A percentile compares a stretch with the other conserved stretches of the same genome.
Evolutionary conservation across 2,329 filamentous ascomycete genomes (phyloP).

Genomic region (Coniochaeta ligniaria): DNA sequence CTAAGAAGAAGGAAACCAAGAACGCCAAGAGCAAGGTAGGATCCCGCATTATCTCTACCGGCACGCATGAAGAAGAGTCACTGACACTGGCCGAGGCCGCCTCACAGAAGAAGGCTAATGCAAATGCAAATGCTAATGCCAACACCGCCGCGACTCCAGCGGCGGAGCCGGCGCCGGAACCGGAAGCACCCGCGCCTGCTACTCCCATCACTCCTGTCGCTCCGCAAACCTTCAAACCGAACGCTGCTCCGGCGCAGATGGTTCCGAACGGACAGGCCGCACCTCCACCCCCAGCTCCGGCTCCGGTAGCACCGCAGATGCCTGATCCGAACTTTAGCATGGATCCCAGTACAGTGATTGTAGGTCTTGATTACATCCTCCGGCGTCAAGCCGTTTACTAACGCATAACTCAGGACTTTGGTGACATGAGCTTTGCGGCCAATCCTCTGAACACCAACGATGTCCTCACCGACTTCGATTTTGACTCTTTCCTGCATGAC

Average conservation of each 20-base stretch:
- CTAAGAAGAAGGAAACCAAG: constrained; percentile 70
- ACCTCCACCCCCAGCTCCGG: constrained; percentile 31
- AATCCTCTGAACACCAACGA: constrained; percentile 46
- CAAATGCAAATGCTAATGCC: constrained; percentile 31
- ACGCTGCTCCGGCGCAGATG: constrained; percentile 24
- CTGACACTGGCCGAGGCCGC: constrained; percentile 34
- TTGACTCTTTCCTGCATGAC: constrained; percentile 60
- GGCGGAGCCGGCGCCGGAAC: constrained; percentile 46
- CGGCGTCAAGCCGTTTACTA: constrained; percentile 9
- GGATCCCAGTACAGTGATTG: constrained; percentile 34
- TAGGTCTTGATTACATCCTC: constrained; percentile 21
- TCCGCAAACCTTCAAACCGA: constrained; percentile 39
- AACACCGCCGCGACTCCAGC: constrained; percentile 42
- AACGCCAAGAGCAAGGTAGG: constrained; percentile 62
- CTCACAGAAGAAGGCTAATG: constrained; percentile 57
- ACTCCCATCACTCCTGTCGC: constrained; percentile 58
- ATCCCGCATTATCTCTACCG: not conserved
- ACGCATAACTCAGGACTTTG: constrained; percentile 30
- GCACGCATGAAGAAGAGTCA: not conserved
- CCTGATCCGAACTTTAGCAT: constrained; percentile 40
- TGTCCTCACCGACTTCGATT: constrained; percentile 60
- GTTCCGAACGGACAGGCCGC: constrained; percentile 36
- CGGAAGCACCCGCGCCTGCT: constrained; percentile 52
- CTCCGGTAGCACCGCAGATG: constrained; percentile 35
- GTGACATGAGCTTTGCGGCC: constrained; percentile 41